Base-by-base conservation (phyloP, 2,329 filamentous ascomycete species). In the Aureobasidium mangrovei region DNA sequence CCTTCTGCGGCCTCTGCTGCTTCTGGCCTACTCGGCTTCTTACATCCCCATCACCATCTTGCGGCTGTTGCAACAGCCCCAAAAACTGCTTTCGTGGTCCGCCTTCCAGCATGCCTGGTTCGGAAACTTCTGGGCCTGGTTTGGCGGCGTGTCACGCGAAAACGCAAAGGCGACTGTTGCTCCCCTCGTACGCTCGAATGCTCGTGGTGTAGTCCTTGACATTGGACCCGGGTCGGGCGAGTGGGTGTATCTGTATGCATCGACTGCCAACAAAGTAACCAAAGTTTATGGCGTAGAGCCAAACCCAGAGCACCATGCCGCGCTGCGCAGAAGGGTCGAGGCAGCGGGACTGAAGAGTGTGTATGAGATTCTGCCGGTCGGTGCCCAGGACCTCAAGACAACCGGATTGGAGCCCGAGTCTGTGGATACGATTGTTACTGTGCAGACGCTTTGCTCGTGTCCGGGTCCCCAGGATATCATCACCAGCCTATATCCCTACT, bases 231-330 rank as follows among this genome's bases (percentile, higher is more conserved):
- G 80, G 3, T 74, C 68, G 1, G 83, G 82, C 2, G 72, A 81
- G 65, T 85, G 81, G 81, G 74, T 80, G 3, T 72, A 77, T 35
- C 65, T 82, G 18, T 80, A 82, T 56, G 60, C 63, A 0, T 58
- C 61, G 2, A 67, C 67, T 28, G 55, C 58, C 8, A 48, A 60
- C n/a, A 53, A 60, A 18, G 66, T 70, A 44, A 69, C 62, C 2
- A 71, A 66, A 58, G 69, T 86, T 41, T 84, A 80, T 60, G 83
- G 82, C 53, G 75, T 86, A 4, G 83, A 86, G 68, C 83, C 83
- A 3, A 85, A 84, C 63, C 53, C 64, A 0, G 73, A 71, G 35
- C 77, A 79, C 53, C 78, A 83, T 59, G 64, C 64, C 0, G 65
- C 66, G 4, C 68, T 86, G 49, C 67, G 70, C 1, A 62, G 65